Evolutionary conservation across 2,329 filamentous ascomycete species (phyloP).

Genomic region (Pestalotiopsis sp.): DNA sequence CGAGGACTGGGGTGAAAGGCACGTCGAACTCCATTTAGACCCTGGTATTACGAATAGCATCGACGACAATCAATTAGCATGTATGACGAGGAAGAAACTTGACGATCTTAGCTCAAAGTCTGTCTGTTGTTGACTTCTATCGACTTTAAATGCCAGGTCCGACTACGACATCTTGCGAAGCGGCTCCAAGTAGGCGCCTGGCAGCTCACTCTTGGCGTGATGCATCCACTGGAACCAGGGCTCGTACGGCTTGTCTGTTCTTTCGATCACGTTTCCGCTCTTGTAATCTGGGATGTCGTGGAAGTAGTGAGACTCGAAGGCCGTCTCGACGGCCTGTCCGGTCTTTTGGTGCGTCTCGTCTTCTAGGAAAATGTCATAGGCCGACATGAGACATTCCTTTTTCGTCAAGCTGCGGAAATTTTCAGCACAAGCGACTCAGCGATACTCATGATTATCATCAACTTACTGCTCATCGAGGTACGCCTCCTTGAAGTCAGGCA

Average conservation of each 20-base stretch:
- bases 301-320: slow-evolving; percentile 16
- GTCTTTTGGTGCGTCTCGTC: slow-evolving; percentile 18
- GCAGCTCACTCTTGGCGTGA: slow-evolving; percentile 20
- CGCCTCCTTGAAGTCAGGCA: slow-evolving; percentile 19
- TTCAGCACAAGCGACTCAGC: background rate
- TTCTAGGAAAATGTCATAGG: slow-evolving; percentile 21
- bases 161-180: background rate
- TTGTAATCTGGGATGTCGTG: slow-evolving; percentile 20
- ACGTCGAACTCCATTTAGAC: no score
- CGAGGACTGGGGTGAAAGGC: no score
- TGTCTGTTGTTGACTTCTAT: no score
- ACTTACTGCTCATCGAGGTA: slow-evolving; percentile 19
- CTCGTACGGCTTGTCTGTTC: slow-evolving; percentile 23
- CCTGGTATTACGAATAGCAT: no score
- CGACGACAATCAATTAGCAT: no score
- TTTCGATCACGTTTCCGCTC: slow-evolving; percentile 18
- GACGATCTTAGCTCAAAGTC: no score
- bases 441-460: background rate
- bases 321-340: slow-evolving; percentile 21
- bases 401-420: slow-evolving; percentile 14
- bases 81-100: no score
- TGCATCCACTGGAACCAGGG: slow-evolving; percentile 25
- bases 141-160: no score
- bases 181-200: background rate
- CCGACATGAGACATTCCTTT: slow-evolving; percentile 16